A percentile compares a stretch with the other conserved stretches of the same genome.
Conservation (phyloP, 495 filamentous ascomycete species). For the Talaromyces adpressus region DNA sequence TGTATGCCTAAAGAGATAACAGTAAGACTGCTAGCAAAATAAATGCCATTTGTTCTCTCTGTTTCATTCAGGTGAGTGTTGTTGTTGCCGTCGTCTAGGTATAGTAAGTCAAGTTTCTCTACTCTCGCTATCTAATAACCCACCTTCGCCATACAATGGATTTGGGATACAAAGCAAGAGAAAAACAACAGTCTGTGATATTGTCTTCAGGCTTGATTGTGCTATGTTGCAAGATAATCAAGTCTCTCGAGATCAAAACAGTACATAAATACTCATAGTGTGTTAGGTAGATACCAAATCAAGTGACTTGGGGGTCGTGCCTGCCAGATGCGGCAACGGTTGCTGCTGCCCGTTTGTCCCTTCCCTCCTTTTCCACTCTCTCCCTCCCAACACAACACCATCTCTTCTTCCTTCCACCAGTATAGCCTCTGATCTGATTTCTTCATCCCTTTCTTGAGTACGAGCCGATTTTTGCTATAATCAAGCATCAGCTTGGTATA, state of each 20-base stretch:
- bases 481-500: not conserved
- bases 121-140: slow-evolving; percentile 75
- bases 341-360: not conserved
- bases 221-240: not conserved
- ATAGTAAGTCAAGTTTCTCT: slow-evolving; percentile 8
- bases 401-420: not conserved
- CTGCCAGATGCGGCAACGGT: not conserved
- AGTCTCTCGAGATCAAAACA: not conserved
- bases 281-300: not conserved
- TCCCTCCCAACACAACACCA: not conserved
- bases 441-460: not conserved
- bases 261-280: not conserved
- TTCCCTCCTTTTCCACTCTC: not conserved
- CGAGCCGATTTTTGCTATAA: not conserved
- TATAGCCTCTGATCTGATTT: slow-evolving; percentile 1
- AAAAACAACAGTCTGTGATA: slow-evolving; percentile 27
- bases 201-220: not conserved
- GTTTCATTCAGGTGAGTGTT: not conserved
- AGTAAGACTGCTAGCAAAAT: slow-evolving; percentile 42
- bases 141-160: slow-evolving; percentile 41
- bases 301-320: slow-evolving; percentile 4
- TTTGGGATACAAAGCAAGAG: slow-evolving; percentile 71
- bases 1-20: slow-evolving; percentile 70
- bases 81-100: not conserved
- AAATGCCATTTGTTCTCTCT: not conserved